Conservation (phyloP, 139 green algal species). For the Bryopsis sp. region DNA sequence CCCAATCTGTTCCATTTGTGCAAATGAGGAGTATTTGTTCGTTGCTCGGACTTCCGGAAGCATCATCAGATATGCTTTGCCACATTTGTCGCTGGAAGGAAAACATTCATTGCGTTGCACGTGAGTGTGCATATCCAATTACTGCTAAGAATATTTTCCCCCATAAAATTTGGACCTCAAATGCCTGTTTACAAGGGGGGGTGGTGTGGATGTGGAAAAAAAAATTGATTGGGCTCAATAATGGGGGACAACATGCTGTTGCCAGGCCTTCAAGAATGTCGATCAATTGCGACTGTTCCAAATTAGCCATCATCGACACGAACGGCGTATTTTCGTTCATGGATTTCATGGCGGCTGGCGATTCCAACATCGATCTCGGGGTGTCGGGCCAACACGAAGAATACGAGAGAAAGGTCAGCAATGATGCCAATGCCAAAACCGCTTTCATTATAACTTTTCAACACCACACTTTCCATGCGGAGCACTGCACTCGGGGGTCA, state of each 20-base stretch:
- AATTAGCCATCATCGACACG: conserved; percentile 64
- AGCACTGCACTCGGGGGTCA: too few species aligned
- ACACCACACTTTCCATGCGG: too few species aligned
- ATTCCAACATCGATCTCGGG: neutral
- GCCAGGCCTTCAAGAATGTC: conserved; percentile 25
- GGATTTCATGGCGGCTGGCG: conserved; percentile 35
- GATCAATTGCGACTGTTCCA: conserved; percentile 63
- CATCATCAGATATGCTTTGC: conserved; percentile 44
- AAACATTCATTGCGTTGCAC: neutral
- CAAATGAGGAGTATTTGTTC: conserved; percentile 41
- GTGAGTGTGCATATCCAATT: too few species aligned
- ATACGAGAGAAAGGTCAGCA: conserved; percentile 23
- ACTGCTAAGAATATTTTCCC: too few species aligned
- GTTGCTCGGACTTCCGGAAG: conserved; percentile 47
- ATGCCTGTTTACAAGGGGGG: too few species aligned
- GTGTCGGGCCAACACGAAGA: conserved; percentile 12
- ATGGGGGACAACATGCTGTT: too few species aligned
- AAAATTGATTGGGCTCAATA: too few species aligned
- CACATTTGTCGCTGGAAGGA: conserved; percentile 19
- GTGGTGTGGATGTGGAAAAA: too few species aligned
- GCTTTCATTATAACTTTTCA: too few species aligned
- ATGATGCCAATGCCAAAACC: too few species aligned
- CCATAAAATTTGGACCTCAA: too few species aligned
- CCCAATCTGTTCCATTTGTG: conserved; percentile 50
- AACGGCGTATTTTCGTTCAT: conserved; percentile 62